phyloP scores from a whole-genome alignment of 768 basidiomycete species.

The Fistulinella prunicolor region DNA sequence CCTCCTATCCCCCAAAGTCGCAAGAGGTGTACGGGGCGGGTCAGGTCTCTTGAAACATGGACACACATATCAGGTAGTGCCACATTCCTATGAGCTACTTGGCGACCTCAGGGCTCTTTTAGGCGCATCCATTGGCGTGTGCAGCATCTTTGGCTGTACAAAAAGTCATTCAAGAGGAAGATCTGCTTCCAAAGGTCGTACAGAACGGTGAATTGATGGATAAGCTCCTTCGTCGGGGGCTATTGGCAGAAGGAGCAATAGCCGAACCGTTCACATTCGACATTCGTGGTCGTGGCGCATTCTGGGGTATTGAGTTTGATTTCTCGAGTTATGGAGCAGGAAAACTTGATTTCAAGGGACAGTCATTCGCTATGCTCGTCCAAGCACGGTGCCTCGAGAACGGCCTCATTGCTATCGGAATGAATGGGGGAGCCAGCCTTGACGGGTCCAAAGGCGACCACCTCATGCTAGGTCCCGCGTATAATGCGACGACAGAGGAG shows the following conservation, averaged over 20 bases:
- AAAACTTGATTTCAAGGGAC: conserved; percentile 48
- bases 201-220: conserved; percentile 59
- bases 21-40: conserved; percentile 62
- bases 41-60: conserved; percentile 80
- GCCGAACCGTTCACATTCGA: conserved; percentile 72
- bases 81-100: background rate
- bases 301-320: conserved; percentile 86
- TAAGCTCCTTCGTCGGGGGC: conserved; percentile 49
- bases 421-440: conserved; percentile 64
- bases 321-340: conserved; percentile 44
- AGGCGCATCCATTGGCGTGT: conserved; percentile 75
- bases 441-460: conserved; percentile 74
- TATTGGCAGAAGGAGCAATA: conserved; percentile 52
- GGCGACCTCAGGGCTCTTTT: conserved; percentile 8
- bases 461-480: conserved; percentile 74
- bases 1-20: conserved; percentile 69
- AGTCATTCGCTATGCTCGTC: conserved; percentile 62
- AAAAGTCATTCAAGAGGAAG: conserved; percentile 62
- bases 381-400: conserved; percentile 69
- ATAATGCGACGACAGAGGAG: conserved; percentile 69
- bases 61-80: conserved; percentile 73
- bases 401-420: conserved; percentile 69
- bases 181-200: conserved; percentile 65
- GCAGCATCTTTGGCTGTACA: conserved; percentile 83
- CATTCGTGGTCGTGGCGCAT: conserved; percentile 79